Percentiles rank a stretch among this genome's conserved stretches.
Conservation (phyloP, 2,329 filamentous ascomycete genomes). For the Phialophora tarda region DNA sequence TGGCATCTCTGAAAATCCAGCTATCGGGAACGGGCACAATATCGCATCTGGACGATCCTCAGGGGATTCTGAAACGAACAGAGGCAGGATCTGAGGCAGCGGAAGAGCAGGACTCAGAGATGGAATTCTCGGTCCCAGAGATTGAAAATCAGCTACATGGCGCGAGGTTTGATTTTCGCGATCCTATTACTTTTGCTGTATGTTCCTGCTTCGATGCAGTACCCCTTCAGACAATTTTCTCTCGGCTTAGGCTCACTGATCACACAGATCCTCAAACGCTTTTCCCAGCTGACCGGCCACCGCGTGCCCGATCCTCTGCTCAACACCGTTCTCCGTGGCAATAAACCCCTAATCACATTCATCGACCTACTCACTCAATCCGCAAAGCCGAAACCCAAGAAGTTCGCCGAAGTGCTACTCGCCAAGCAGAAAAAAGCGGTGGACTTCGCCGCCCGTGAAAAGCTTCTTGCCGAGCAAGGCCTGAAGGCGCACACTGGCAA, state of each 20-base stretch:
- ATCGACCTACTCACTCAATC: slow-evolving; percentile 41
- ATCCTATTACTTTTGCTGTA: slow-evolving; percentile 72
- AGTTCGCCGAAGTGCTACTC: slow-evolving; percentile 26
- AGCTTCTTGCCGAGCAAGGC: slow-evolving; percentile 1
- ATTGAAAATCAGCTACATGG: slow-evolving; percentile 45
- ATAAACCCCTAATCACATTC: slow-evolving; percentile 61
- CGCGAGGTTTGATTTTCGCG: slow-evolving; percentile 59
- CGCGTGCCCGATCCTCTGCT: slow-evolving; percentile 74
- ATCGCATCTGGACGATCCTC: slow-evolving; percentile 23
- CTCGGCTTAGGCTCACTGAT: background rate
- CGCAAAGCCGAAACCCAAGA: slow-evolving; percentile 62
- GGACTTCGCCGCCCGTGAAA: slow-evolving; percentile 1
- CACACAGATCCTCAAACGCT: slow-evolving; percentile 75
- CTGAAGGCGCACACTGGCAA: background rate
- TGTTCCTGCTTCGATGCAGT: slow-evolving; percentile 44
- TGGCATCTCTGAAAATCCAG: slow-evolving; percentile 21
- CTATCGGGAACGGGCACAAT: slow-evolving; percentile 19
- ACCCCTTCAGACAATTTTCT: background rate
- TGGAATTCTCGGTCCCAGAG: slow-evolving; percentile 39
- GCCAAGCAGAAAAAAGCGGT: slow-evolving; percentile 28
- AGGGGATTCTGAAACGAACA: slow-evolving; percentile 11
- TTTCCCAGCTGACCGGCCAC: slow-evolving; percentile 80
- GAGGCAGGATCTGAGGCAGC: slow-evolving; percentile 4
- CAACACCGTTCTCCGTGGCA: slow-evolving; percentile 57
- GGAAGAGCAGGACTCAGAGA: slow-evolving; percentile 26